These are phyloP conservation scores for Aureobasidium sp. DNA, from an alignment of 2,329 filamentous ascomycete genomes.

Conservation along the genomic window DNA sequence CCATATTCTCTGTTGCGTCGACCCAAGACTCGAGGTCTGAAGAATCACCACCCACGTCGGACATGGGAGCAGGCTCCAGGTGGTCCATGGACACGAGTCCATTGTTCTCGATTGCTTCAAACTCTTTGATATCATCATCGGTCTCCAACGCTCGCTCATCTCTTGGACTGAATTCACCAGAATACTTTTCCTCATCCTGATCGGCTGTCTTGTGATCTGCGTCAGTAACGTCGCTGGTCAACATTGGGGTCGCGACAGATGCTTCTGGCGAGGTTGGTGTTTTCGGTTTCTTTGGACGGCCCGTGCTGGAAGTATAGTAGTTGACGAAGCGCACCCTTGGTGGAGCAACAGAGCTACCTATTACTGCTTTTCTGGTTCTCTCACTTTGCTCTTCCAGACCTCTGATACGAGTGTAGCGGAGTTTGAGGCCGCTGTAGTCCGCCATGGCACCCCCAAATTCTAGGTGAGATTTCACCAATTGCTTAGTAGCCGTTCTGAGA, in stretches of 20 bases:
- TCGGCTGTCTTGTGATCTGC: not conserved
- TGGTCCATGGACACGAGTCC: conserved; percentile 25
- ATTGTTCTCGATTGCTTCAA: not conserved
- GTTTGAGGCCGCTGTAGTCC: conserved; percentile 63
- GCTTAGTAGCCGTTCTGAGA: conserved; percentile 60
- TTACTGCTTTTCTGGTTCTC: conserved; percentile 28
- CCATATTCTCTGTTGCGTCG: conserved; percentile 21
- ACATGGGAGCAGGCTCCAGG: conserved; percentile 29
- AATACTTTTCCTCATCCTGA: conserved; percentile 13
- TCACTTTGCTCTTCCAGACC: conserved; percentile 65
- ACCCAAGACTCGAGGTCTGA: conserved; percentile 17
- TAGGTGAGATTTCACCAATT: conserved; percentile 70
- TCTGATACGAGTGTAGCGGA: conserved; percentile 62
- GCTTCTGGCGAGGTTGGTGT: conserved; percentile 34
- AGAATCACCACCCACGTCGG: not conserved
- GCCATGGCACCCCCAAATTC: conserved; percentile 78
- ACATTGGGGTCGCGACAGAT: not conserved
- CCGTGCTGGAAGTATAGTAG: conserved; percentile 83
- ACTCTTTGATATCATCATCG: conserved; percentile 8
- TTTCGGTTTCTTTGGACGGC: conserved; percentile 50
- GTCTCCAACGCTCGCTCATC: not conserved
- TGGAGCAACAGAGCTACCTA: conserved; percentile 23
- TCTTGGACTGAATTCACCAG: not conserved
- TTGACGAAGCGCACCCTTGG: conserved; percentile 71
- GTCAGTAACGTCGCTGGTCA: not conserved